Conservation (phyloP, 2,329 filamentous ascomycete genomes). For the Aspergillus niger region DNA sequence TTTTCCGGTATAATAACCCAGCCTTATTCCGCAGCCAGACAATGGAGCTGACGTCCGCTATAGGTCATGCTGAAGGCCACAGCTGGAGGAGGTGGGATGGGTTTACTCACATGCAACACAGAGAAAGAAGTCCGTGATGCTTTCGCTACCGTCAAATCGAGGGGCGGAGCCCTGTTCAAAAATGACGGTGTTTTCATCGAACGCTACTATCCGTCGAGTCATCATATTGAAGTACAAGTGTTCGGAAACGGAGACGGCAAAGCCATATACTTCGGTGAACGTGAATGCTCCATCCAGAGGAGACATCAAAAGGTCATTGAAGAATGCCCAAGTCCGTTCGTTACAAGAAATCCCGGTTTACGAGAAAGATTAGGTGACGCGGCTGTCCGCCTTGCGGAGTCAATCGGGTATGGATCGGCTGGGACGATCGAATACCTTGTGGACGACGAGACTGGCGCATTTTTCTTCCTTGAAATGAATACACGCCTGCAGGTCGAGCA, state of each 20-base stretch:
- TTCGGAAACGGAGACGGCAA: conserved; percentile 81
- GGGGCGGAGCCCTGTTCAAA: conserved; percentile 78
- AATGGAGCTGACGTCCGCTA: conserved; percentile 3
- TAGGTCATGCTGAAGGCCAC: conserved; percentile 76
- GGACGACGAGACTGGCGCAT: conserved; percentile 76
- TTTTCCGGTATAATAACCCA: conserved; percentile 45
- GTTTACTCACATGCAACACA: conserved; percentile 72
- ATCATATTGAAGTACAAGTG: conserved; percentile 88
- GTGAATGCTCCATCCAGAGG: conserved; percentile 85
- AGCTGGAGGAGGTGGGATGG: conserved; percentile 79
- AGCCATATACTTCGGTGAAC: conserved; percentile 80
- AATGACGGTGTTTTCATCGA: conserved; percentile 84
- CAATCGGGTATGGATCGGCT: conserved; percentile 72
- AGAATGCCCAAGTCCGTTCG: conserved; percentile 78
- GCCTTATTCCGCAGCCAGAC: background rate
- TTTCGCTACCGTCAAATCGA: conserved; percentile 70
- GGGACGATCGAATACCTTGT: conserved; percentile 91
- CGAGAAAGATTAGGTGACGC: conserved; percentile 64
- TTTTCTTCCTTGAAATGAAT: conserved; percentile 68
- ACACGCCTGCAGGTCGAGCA: conserved; percentile 62
- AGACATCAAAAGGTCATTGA: conserved; percentile 90
- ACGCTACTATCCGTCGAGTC: conserved; percentile 74
- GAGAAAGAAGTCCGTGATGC: conserved; percentile 70
- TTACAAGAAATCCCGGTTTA: conserved; percentile 57
- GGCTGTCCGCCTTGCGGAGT: conserved; percentile 67